These are phyloP conservation scores for Scortechinia acanthostroma DNA, from an alignment of 2,329 filamentous ascomycete genomes.

Conservation along the genomic window DNA sequence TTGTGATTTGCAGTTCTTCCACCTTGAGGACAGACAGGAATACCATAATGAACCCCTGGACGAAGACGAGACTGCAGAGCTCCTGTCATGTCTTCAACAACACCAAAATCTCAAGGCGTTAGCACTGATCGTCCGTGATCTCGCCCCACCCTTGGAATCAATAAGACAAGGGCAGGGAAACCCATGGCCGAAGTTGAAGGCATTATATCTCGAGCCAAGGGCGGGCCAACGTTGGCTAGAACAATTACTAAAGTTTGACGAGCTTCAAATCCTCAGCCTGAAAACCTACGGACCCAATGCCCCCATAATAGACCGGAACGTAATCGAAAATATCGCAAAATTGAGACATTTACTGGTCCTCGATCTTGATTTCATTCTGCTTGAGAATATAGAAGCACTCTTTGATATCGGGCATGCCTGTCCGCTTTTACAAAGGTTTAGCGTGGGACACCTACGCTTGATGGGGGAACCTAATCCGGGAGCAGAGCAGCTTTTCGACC, in stretches of 20 bases:
- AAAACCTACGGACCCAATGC: slow-evolving; percentile 2
- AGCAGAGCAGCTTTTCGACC: no score
- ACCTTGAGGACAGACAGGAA: no score
- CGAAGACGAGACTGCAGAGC: neutral
- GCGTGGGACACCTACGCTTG: slow-evolving; percentile 3
- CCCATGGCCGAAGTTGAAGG: slow-evolving; percentile 4
- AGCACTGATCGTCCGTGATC: slow-evolving; percentile 3
- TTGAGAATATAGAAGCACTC: slow-evolving; percentile 4
- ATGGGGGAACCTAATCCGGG: slow-evolving; percentile 1
- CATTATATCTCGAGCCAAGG: slow-evolving; percentile 4
- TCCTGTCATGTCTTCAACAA: slow-evolving; percentile 4
- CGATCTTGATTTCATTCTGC: slow-evolving; percentile 3
- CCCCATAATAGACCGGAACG: slow-evolving; percentile 3
- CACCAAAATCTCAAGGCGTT: slow-evolving; percentile 4
- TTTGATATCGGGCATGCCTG: slow-evolving; percentile 5
- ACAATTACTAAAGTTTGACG: slow-evolving; percentile 2
- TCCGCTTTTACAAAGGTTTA: slow-evolving; percentile 4
- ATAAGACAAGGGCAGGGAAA: slow-evolving; percentile 2
- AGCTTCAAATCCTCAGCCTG: slow-evolving; percentile 5
- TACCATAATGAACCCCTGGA: no score
- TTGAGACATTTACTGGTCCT: slow-evolving; percentile 5
- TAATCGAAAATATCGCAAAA: slow-evolving; percentile 5
- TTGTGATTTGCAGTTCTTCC: neutral
- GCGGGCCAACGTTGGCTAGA: slow-evolving; percentile 5
- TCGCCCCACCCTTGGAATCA: slow-evolving; percentile 2